Conservation (phyloP, 164 flowering plant species). For the Vitis vinifera region ASM3070453v1 NC_081814.1:8404501-8405000, state of each 20-base stretch:
- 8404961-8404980: slow-evolving; percentile 22
- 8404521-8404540: slow-evolving; percentile 38
- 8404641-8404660: no score
- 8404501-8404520: slow-evolving; percentile 45
- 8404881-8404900: slow-evolving; percentile 62
- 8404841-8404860: slow-evolving; percentile 42
- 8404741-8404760: slow-evolving; percentile 44
- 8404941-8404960: slow-evolving; percentile 56
- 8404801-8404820: slow-evolving; percentile 54
- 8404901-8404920: slow-evolving; percentile 49
- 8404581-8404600: slow-evolving; percentile 39
- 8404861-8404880: slow-evolving; percentile 37
- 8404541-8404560: slow-evolving; percentile 44
- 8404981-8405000: background rate
- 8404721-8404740: slow-evolving; percentile 24
- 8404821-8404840: slow-evolving; percentile 53
- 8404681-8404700: no score
- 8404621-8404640: no score
- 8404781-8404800: slow-evolving; percentile 52
- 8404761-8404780: slow-evolving; percentile 44
- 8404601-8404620: no score
- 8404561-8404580: slow-evolving; percentile 49
- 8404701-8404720: background rate
- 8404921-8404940: slow-evolving; percentile 49
- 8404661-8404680: no score